A percentile compares a stretch with the other conserved stretches of the same genome.
Evolutionary conservation across 1,284 basidiomycete genomes (phyloP).

Genomic region (Tylopilus sp.): DNA sequence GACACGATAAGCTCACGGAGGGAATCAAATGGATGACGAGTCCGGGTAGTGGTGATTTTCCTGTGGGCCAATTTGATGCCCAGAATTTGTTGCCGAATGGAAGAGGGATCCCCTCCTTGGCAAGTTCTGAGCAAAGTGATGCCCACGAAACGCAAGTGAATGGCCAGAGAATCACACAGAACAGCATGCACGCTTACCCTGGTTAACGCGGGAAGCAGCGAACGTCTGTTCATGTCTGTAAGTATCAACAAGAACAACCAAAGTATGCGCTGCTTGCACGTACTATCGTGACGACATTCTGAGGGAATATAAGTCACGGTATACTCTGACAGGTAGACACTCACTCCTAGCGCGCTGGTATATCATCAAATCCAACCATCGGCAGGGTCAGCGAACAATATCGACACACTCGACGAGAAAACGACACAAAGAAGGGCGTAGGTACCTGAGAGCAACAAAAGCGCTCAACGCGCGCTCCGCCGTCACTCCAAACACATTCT

Average conservation of each 20-base stretch:
- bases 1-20: constrained; percentile 17
- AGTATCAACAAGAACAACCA: background rate
- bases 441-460: constrained; percentile 50
- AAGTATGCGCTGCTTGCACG: constrained; percentile 4
- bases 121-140: constrained; percentile 33
- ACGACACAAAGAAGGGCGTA: background rate
- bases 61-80: constrained; percentile 41
- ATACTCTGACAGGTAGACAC: background rate
- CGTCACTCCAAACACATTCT: constrained; percentile 47
- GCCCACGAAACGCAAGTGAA: background rate
- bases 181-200: constrained; percentile 30
- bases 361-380: background rate
- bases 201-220: constrained; percentile 43
- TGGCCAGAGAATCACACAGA: background rate
- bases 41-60: constrained; percentile 39
- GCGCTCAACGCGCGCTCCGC: constrained; percentile 48
- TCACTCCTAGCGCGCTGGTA: constrained; percentile 29
- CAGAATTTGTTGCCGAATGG: constrained; percentile 40
- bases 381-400: background rate
- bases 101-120: constrained; percentile 41
- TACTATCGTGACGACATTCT: constrained; percentile 38
- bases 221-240: constrained; percentile 36
- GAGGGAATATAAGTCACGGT: background rate
- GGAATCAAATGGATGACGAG: constrained; percentile 37
- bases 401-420: background rate